Conservation (phyloP, 441 rosid genomes). For the Aquilaria agallochum region DNA sequence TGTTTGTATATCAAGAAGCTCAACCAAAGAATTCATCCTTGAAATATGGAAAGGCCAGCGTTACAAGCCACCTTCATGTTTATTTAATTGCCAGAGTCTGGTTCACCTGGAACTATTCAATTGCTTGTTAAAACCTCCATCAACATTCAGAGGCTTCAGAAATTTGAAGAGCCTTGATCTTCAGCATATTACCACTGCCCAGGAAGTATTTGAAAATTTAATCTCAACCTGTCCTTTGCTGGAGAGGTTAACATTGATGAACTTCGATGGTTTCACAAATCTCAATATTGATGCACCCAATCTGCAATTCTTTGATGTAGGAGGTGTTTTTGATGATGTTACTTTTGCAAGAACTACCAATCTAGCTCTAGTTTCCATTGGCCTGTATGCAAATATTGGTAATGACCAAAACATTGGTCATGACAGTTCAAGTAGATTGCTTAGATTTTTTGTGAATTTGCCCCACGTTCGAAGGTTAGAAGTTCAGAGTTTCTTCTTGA, state of each 20-base stretch:
- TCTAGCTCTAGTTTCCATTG: slow-evolving; percentile 53
- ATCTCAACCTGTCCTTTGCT: slow-evolving; percentile 55
- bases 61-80: slow-evolving; percentile 55
- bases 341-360: slow-evolving; percentile 42
- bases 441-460: slow-evolving; percentile 57
- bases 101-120: slow-evolving; percentile 67
- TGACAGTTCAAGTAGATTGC: slow-evolving; percentile 47
- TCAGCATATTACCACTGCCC: slow-evolving; percentile 60
- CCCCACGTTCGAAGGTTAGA: slow-evolving; percentile 74
- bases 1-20: slow-evolving; percentile 54
- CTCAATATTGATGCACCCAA: slow-evolving; percentile 58
- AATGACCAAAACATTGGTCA: slow-evolving; percentile 21
- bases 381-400: slow-evolving; percentile 45
- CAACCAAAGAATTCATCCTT: slow-evolving; percentile 54
- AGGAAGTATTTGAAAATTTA: slow-evolving; percentile 51
- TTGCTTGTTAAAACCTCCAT: slow-evolving; percentile 62
- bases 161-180: slow-evolving; percentile 72
- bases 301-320: slow-evolving; percentile 65
- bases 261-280: slow-evolving; percentile 61
- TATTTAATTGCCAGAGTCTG: slow-evolving; percentile 47
- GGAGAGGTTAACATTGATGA: slow-evolving; percentile 70
- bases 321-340: slow-evolving; percentile 61
- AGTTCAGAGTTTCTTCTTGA: slow-evolving; percentile 65
- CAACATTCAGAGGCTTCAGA: slow-evolving; percentile 48
- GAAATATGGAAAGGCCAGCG: slow-evolving; percentile 79